phyloP scores from a whole-genome alignment of 2,329 filamentous ascomycete species.

The Rhynchosporium graminicola region DNA sequence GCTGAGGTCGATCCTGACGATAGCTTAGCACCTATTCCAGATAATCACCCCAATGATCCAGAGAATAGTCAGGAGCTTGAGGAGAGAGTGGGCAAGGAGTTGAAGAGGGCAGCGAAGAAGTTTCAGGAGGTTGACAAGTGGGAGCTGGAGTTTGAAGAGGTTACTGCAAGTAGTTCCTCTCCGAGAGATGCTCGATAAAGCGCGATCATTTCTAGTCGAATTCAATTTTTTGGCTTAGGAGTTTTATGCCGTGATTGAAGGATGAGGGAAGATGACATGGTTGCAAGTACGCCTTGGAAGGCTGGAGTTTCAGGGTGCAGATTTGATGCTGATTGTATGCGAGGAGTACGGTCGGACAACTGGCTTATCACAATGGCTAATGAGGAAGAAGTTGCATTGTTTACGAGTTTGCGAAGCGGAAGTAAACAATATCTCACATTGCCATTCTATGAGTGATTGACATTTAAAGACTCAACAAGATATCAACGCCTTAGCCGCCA shows the following conservation, averaged over 20 bases:
- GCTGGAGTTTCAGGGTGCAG: conserved; percentile 1
- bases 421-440: conserved; percentile 3
- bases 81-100: conserved; percentile 45
- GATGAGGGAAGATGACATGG: conserved; percentile 3
- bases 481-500: background rate
- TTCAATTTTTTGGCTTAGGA: background rate
- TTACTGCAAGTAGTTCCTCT: conserved; percentile 54
- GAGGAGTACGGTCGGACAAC: background rate
- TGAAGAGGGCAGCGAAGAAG: conserved; percentile 61
- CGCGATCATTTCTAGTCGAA: background rate
- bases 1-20: conserved; percentile 42
- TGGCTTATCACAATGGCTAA: background rate
- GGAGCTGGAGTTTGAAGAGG: conserved; percentile 67
- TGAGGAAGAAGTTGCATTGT: background rate
- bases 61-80: conserved; percentile 44
- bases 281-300: conserved; percentile 5
- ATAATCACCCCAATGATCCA: conserved; percentile 44
- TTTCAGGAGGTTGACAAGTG: conserved; percentile 71
- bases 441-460: background rate
- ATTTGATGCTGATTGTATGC: background rate
- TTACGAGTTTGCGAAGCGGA: background rate
- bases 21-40: conserved; percentile 47
- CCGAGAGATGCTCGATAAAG: conserved; percentile 52
- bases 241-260: background rate
- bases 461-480: background rate